Conservation (phyloP, 2,329 filamentous ascomycete species). For the Conoideocrella luteorostrata region DNA sequence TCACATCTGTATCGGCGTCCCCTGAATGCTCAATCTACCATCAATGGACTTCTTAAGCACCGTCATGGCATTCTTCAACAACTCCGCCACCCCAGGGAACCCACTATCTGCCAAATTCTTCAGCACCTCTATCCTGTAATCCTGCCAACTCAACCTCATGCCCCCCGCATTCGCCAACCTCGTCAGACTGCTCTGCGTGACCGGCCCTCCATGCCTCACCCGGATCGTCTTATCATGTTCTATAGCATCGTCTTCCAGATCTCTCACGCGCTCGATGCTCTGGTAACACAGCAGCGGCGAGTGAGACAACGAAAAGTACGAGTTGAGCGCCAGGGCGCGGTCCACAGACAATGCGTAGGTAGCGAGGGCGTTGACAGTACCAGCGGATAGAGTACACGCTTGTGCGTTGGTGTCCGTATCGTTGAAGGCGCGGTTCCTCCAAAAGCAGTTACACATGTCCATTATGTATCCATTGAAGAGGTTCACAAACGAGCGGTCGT, state of each 20-base stretch:
- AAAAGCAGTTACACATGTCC: slow-evolving; percentile 79
- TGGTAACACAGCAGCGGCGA: slow-evolving; percentile 51
- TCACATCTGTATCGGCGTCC: slow-evolving; percentile 11
- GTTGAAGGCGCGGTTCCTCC: slow-evolving; percentile 68
- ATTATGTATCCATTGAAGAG: slow-evolving; percentile 79
- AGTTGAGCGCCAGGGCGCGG: slow-evolving; percentile 37
- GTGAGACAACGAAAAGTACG: slow-evolving; percentile 52
- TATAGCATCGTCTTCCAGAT: slow-evolving; percentile 50
- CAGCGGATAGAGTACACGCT: slow-evolving; percentile 43
- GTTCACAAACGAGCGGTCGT: slow-evolving; percentile 55
- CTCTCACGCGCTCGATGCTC: slow-evolving; percentile 48
- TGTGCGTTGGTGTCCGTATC: slow-evolving; percentile 55
- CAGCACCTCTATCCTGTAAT: slow-evolving; percentile 69
- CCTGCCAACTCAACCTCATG: slow-evolving; percentile 60
- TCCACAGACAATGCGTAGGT: slow-evolving; percentile 44
- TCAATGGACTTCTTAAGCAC: slow-evolving; percentile 52
- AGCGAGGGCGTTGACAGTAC: slow-evolving; percentile 38
- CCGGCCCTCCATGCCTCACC: slow-evolving; percentile 57
- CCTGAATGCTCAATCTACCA: slow-evolving; percentile 17
- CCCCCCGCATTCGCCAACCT: slow-evolving; percentile 61
- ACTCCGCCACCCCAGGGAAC: slow-evolving; percentile 57
- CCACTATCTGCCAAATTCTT: slow-evolving; percentile 59
- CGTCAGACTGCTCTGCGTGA: slow-evolving; percentile 60
- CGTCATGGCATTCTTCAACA: slow-evolving; percentile 80
- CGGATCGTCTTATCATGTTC: slow-evolving; percentile 32